These are phyloP conservation scores for Aureobasidium sp. DNA, from an alignment of 2,329 filamentous ascomycete species.

Conservation along the genomic window DNA sequence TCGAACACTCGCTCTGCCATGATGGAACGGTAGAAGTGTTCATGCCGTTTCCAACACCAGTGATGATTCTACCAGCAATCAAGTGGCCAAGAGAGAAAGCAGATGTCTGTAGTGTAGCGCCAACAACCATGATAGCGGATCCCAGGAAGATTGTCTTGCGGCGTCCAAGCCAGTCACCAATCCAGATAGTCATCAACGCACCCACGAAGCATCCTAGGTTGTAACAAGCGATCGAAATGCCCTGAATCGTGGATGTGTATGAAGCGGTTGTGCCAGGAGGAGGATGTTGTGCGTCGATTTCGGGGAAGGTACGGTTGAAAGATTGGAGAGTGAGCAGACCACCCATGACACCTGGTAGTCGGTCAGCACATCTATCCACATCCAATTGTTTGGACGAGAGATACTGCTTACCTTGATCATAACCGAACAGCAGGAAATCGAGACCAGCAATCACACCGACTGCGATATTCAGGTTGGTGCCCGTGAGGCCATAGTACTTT, in stretches of 20 bases:
- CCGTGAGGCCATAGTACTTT: conserved; percentile 33
- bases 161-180: conserved; percentile 42
- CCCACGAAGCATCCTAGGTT: conserved; percentile 43
- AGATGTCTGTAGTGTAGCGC: conserved; percentile 39
- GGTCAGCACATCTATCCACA: neutral
- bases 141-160: conserved; percentile 42
- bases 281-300: conserved; percentile 26
- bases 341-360: conserved; percentile 32
- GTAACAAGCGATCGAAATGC: conserved; percentile 36
- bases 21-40: conserved; percentile 45
- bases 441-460: conserved; percentile 37
- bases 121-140: conserved; percentile 42
- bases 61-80: conserved; percentile 43
- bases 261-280: conserved; percentile 6
- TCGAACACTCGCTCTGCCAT: conserved; percentile 44
- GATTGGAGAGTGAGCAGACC: conserved; percentile 35
- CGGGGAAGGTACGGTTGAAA: conserved; percentile 34
- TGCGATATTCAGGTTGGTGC: conserved; percentile 33
- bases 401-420: conserved; percentile 22
- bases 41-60: conserved; percentile 43
- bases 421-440: conserved; percentile 32
- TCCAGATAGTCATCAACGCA: conserved; percentile 40
- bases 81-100: conserved; percentile 37
- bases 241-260: conserved; percentile 21
- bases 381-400: neutral